These are phyloP conservation scores for Debaryomyces subglobosus DNA, from an alignment of 1,139 yeast species.

Conservation along the genomic window DNA sequence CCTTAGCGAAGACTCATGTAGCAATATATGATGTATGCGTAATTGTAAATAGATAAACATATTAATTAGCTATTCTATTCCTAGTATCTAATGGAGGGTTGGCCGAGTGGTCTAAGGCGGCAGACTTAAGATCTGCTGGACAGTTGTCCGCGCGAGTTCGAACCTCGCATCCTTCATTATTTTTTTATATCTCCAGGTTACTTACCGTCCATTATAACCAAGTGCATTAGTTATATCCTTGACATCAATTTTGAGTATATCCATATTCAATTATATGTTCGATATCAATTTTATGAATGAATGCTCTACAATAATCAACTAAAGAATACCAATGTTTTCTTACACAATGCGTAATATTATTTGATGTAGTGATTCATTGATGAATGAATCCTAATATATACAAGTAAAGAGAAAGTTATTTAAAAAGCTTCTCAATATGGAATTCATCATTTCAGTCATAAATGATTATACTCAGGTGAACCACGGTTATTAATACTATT, in stretches of 20 bases:
- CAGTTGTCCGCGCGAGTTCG: constrained; percentile 79
- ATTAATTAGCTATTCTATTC: no score
- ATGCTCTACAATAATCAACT: neutral
- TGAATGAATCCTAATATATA: constrained; percentile 5
- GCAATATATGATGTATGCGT: no score
- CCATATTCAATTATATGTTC: neutral
- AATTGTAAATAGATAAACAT: no score
- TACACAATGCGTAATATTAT: constrained; percentile 3
- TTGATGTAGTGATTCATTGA: neutral
- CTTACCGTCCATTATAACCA: no score
- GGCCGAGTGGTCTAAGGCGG: no score
- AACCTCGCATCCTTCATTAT: constrained; percentile 76
- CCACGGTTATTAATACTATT: neutral
- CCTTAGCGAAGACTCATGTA: no score
- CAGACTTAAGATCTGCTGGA: constrained; percentile 47
- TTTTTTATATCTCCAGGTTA: no score
- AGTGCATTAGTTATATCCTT: no score
- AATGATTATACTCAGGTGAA: neutral
- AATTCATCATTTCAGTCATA: neutral
- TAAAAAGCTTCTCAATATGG: neutral
- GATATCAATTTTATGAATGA: neutral
- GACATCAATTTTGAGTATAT: no score
- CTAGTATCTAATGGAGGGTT: no score
- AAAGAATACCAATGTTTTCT: neutral
- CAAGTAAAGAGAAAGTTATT: constrained; percentile 5